Evolutionary conservation across 2,329 filamentous ascomycete genomes (phyloP).

Genomic region (Fusarium anthophilum): DNA sequence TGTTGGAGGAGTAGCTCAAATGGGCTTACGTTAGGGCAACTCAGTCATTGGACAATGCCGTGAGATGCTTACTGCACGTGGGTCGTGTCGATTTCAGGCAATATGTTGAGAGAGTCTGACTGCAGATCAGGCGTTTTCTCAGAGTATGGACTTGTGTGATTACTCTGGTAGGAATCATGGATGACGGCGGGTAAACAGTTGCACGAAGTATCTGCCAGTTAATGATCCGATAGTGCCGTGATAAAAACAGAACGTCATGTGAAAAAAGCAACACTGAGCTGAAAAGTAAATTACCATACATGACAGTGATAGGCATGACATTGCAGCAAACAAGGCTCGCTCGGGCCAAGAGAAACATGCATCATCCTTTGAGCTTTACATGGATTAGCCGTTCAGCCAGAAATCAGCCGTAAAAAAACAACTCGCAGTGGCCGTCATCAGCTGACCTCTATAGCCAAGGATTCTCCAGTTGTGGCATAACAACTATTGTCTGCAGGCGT

Average conservation of each 20-base stretch:
- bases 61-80: slow-evolving; percentile 14
- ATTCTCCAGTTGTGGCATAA: slow-evolving; percentile 19
- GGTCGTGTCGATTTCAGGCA: slow-evolving; percentile 3
- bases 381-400: background rate
- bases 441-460: slow-evolving; percentile 18
- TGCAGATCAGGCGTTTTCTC: background rate
- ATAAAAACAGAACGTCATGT: background rate
- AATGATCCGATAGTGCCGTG: slow-evolving; percentile 1
- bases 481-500: background rate
- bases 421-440: background rate
- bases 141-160: background rate
- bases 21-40: background rate
- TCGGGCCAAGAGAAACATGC: background rate
- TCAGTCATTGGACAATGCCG: background rate
- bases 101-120: slow-evolving; percentile 11
- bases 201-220: background rate
- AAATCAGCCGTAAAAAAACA: background rate
- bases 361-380: background rate
- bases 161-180: background rate
- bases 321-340: background rate
- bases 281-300: background rate
- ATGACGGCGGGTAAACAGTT: background rate
- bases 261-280: background rate
- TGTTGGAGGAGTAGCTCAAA: background rate
- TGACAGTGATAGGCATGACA: background rate